phyloP scores from a whole-genome alignment of 306 rosid species.

The Nissolia schottii region DNA sequence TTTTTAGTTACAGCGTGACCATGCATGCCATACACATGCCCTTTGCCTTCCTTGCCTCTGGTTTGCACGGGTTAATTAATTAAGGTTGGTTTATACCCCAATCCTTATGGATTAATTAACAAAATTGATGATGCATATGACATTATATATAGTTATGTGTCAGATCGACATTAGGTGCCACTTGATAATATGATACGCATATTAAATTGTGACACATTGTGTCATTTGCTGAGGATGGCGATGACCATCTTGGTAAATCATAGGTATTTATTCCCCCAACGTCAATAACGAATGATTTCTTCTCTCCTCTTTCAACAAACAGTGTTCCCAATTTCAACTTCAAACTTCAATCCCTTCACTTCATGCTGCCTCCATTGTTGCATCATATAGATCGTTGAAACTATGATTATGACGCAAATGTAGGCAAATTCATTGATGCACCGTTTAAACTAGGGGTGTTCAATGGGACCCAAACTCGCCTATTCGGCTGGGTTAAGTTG shows the following conservation, averaged over 20 bases:
- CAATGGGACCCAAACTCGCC: too few species aligned
- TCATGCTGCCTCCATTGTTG: not conserved
- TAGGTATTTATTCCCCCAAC: not conserved
- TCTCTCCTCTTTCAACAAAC: not conserved
- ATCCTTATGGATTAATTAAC: not conserved
- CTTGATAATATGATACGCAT: not conserved
- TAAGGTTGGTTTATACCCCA: not conserved
- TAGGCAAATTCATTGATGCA: too few species aligned
- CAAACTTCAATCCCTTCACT: not conserved
- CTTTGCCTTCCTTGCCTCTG: not conserved
- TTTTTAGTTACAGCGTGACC: too few species aligned
- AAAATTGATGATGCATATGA: not conserved
- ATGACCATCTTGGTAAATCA: not conserved
- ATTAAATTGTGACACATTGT: not conserved
- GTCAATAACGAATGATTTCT: not conserved
- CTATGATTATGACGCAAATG: too few species aligned
- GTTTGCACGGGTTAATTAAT: conserved; percentile 25
- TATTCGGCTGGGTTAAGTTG: too few species aligned
- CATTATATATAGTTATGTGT: not conserved
- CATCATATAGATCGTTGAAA: too few species aligned
- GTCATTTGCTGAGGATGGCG: not conserved
- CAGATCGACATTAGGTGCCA: not conserved
- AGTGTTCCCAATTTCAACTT: too few species aligned
- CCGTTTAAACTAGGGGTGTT: too few species aligned
- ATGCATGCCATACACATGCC: conserved; percentile 28